phyloP scores from a whole-genome alignment of 768 basidiomycete species.

The Amanita thiersii region DNA sequence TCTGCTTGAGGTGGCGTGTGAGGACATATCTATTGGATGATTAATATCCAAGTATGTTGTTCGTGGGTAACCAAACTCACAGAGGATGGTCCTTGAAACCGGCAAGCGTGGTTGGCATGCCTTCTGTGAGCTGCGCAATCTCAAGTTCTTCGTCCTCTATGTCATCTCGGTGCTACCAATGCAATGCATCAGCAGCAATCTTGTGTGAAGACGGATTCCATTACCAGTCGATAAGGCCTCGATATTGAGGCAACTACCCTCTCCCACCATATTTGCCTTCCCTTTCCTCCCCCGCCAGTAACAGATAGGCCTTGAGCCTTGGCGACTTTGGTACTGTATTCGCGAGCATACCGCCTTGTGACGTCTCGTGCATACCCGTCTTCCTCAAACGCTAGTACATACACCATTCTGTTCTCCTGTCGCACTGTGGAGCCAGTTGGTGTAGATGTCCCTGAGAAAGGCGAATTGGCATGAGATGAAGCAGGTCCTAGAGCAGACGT shows the following conservation, averaged over 20 bases:
- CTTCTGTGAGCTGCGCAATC: conserved; percentile 69
- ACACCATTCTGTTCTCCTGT: conserved; percentile 77
- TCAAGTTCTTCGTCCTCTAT: conserved; percentile 87
- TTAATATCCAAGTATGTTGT: neutral
- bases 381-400: conserved; percentile 92
- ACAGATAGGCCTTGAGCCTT: conserved; percentile 54
- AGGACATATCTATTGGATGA: conserved; percentile 60
- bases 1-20: conserved; percentile 78
- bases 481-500: conserved; percentile 11
- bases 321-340: conserved; percentile 73
- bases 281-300: conserved; percentile 42
- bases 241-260: conserved; percentile 51
- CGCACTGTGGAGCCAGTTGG: neutral
- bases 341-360: conserved; percentile 79
- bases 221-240: conserved; percentile 77
- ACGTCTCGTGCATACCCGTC: conserved; percentile 91
- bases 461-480: conserved; percentile 8
- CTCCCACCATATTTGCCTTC: conserved; percentile 82
- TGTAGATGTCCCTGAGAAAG: conserved; percentile 7
- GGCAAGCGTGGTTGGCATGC: conserved; percentile 83
- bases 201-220: conserved; percentile 16
- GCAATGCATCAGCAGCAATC: conserved; percentile 8
- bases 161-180: conserved; percentile 78
- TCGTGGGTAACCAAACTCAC: conserved; percentile 31
- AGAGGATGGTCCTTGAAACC: conserved; percentile 97